Evolutionary conservation across 1,284 basidiomycete genomes (phyloP).

Genomic region (Ganoderma sp.): DNA sequence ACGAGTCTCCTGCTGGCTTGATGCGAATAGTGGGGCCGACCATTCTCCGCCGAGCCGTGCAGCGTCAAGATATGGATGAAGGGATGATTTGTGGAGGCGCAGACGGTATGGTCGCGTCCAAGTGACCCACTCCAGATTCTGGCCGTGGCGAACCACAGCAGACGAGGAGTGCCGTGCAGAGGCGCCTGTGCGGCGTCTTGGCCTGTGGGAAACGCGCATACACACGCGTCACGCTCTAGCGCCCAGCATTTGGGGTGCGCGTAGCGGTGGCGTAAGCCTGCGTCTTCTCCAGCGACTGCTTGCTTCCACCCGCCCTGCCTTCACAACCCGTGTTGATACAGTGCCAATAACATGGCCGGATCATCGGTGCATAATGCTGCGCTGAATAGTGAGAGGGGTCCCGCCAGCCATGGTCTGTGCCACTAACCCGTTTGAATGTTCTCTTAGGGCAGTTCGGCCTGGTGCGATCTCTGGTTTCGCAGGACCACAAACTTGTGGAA

Average conservation of each 20-base stretch:
- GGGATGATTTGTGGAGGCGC: background rate
- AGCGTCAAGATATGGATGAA: background rate
- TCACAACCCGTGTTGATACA: background rate
- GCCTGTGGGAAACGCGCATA: background rate
- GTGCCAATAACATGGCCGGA: conserved; percentile 11
- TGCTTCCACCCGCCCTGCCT: conserved; percentile 2
- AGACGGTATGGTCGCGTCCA: background rate
- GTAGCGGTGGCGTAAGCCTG: background rate
- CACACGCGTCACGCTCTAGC: background rate
- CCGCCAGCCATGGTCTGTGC: background rate
- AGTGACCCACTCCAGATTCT: background rate
- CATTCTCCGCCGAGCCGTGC: conserved; percentile 13
- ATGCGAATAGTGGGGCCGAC: conserved; percentile 28
- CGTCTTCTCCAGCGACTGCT: background rate
- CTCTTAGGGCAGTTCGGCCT: conserved; percentile 76
- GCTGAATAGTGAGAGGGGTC: conserved; percentile 18
- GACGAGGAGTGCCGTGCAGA: background rate
- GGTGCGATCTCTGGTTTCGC: conserved; percentile 70
- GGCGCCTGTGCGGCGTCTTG: background rate
- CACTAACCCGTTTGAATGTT: conserved; percentile 9
- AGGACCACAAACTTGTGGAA: conserved; percentile 72
- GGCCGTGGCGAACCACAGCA: conserved; percentile 13
- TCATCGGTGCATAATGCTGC: conserved; percentile 27
- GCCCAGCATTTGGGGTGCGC: conserved; percentile 2
- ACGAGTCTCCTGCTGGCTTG: conserved; percentile 21